Conservation (phyloP, 768 basidiomycete genomes). For the Calocera cornea region DNA sequence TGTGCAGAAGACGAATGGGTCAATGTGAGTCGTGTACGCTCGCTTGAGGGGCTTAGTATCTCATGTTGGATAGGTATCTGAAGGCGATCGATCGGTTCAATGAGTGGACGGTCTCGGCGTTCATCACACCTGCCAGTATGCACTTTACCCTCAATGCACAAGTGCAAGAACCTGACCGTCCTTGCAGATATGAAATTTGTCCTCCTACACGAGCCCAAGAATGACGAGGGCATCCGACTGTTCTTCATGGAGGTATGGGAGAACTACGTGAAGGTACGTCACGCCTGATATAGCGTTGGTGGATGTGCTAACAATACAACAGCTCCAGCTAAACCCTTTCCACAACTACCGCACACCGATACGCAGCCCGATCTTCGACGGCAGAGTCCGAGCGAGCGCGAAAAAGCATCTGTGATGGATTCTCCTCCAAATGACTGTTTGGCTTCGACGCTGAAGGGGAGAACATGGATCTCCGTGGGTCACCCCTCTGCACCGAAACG, state of each 20-base stretch:
- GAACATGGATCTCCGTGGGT: too few relatives aligned
- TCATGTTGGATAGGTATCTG: conserved; percentile 55
- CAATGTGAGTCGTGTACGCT: too few relatives aligned
- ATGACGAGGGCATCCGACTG: conserved; percentile 86
- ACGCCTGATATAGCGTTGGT: not conserved
- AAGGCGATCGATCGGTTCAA: conserved; percentile 95
- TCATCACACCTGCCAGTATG: conserved; percentile 90
- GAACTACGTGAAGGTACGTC: conserved; percentile 78
- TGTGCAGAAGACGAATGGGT: conserved; percentile 64
- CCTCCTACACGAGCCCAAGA: conserved; percentile 85
- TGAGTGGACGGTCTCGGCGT: conserved; percentile 96
- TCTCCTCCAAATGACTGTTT: not conserved
- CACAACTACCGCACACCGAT: conserved; percentile 80
- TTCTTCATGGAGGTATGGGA: conserved; percentile 98
- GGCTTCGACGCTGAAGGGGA: not conserved
- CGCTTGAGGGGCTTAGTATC: not conserved
- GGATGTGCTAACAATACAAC: conserved; percentile 12
- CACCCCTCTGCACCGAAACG: too few relatives aligned
- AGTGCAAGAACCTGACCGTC: not conserved
- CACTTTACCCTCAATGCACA: not conserved
- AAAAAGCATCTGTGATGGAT: conserved; percentile 54
- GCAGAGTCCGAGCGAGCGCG: conserved; percentile 70
- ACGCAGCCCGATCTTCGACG: conserved; percentile 68
- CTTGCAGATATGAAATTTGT: conserved; percentile 83
- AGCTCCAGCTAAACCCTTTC: conserved; percentile 93